A percentile compares a stretch with the other conserved stretches of the same genome.
Evolutionary conservation across 306 rosid species (phyloP).

Genomic region (Vigna nakashimae): DNA sequence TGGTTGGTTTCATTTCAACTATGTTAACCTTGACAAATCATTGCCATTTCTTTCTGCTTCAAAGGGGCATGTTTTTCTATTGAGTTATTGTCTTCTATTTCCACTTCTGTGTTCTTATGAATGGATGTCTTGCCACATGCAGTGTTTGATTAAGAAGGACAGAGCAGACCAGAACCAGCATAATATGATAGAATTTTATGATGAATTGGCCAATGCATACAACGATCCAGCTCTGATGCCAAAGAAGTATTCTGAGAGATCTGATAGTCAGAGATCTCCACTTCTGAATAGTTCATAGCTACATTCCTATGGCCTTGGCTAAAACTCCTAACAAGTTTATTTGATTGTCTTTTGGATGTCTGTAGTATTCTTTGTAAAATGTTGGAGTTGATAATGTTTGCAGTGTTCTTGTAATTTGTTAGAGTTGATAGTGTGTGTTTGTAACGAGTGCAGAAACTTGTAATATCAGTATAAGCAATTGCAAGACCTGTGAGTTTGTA

Average conservation of each 20-base stretch:
- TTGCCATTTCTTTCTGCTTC: constrained; percentile 13
- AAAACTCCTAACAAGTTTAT: constrained; percentile 27
- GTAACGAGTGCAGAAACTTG: constrained; percentile 5
- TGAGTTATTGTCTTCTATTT: not conserved
- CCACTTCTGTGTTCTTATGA: constrained; percentile 26
- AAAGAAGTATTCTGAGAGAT: constrained; percentile 46
- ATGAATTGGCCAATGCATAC: constrained; percentile 61
- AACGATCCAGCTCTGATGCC: constrained; percentile 70
- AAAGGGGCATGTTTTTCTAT: constrained; percentile 28
- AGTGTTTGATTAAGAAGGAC: constrained; percentile 84
- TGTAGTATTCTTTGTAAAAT: constrained; percentile 15
- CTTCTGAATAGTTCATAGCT: constrained; percentile 47
- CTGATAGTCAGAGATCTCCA: constrained; percentile 56
- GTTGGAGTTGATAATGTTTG: not conserved
- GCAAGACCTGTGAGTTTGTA: not conserved
- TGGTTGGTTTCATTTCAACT: not conserved
- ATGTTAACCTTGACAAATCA: not conserved
- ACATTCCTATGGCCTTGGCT: not conserved
- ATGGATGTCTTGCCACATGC: constrained; percentile 43
- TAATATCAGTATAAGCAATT: not conserved
- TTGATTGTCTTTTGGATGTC: constrained; percentile 23
- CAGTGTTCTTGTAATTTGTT: constrained; percentile 29
- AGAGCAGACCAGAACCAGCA: constrained; percentile 62
- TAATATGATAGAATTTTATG: constrained; percentile 60
- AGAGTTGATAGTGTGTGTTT: not conserved